Evolutionary conservation across 2,329 filamentous ascomycete species (phyloP), one percentile per base, ranked within the genome.

Genomic region (Curvularia hawaiiensis): DNA sequence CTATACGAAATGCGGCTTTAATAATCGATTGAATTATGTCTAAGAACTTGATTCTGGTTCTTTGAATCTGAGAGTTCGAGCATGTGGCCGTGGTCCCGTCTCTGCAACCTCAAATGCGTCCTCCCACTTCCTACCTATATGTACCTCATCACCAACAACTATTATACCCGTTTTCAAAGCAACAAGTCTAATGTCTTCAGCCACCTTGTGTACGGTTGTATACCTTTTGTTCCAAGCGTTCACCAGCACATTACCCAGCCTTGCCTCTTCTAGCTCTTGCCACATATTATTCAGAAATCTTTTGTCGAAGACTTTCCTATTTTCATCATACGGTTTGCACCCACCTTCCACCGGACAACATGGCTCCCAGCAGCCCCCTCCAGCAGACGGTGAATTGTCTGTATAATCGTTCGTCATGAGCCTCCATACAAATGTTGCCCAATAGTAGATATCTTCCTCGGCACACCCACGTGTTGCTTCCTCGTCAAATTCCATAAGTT

Each of bases 181-280:
- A n/a, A n/a, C n/a, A n/a, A n/a, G n/a, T n/a, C n/a, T n/a, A n/a
- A 40, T 40, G 18, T 40, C 39, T 10, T 40, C 39, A 6, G 18
- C 18, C 39, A 22, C 33, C 10, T 41, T 12, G n/a, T 48, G 26
- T 2, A 31, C 33, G 14, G 49, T 63, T 47, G 50, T 20, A 39
- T 59, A 56, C 6, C 43, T 28, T 14, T 16, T 16, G 18, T 60
- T 61, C 52, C 51, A 61, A 16, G 58, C 52, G 12, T 61, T 53
- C 12, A 53, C 46, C 16, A 58, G 18, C 1, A 62, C 31, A 20
- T 14, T 53, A 5, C 58, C 54, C 10, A 61, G 46, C 24, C 60
- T 48, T 33, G 43, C 58, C 14, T 61, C 54, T 4, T 61, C 54
- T 26, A 62, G 12, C 22, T 53, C 45, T 47, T 59, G 48, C 50